Evolutionary conservation across 345 rosid species (phyloP).

Genomic region (Sonneratia alba): DNA sequence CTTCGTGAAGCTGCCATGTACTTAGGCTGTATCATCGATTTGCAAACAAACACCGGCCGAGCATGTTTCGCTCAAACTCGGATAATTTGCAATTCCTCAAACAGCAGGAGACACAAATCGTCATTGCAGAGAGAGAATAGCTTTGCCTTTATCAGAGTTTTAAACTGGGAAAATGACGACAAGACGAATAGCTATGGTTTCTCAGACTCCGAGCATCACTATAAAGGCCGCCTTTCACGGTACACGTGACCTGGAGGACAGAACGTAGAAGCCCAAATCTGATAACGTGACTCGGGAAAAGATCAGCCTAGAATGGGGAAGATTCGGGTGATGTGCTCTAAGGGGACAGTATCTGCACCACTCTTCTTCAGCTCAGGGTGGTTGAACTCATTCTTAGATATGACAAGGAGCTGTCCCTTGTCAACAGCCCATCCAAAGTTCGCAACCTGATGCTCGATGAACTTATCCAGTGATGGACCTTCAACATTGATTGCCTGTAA

Average conservation of each 20-base stretch:
- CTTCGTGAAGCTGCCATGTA: too few relatives aligned
- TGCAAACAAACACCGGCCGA: too few relatives aligned
- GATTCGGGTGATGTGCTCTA: conserved; percentile 80
- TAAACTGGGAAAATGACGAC: too few relatives aligned
- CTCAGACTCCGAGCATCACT: neutral
- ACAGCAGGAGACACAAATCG: neutral
- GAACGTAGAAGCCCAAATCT: neutral
- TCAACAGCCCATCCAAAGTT: conserved; percentile 67
- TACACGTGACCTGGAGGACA: neutral
- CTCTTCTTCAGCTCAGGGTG: conserved; percentile 81
- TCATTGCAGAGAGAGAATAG: neutral
- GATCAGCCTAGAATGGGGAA: conserved; percentile 82
- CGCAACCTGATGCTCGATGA: conserved; percentile 60
- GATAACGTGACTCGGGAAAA: neutral
- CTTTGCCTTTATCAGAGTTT: neutral
- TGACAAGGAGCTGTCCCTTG: conserved; percentile 53
- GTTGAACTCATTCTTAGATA: conserved; percentile 65
- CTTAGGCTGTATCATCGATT: too few relatives aligned
- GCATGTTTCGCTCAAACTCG: too few relatives aligned
- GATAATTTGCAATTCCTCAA: neutral
- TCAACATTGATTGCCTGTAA: conserved; percentile 73
- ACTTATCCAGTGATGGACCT: conserved; percentile 75
- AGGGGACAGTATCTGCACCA: conserved; percentile 52
- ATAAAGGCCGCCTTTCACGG: neutral
- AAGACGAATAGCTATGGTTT: neutral